Evolutionary conservation across 441 rosid genomes (phyloP).

Genomic region (Aquilaria agallochum): DNA sequence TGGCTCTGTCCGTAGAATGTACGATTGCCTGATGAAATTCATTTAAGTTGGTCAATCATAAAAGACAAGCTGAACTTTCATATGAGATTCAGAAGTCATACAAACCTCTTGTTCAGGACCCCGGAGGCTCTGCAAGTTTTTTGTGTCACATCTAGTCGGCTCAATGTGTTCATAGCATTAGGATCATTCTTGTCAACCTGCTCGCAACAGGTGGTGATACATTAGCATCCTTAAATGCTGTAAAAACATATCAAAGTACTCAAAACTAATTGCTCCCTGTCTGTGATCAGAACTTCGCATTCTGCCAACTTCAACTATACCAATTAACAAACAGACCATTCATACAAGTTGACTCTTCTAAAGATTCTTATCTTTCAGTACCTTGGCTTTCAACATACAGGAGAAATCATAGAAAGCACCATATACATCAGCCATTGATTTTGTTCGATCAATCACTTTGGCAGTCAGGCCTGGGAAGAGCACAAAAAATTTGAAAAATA

Average conservation of each 20-base stretch:
- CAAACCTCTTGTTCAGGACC: slow-evolving; percentile 50
- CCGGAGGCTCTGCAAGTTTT: slow-evolving; percentile 73
- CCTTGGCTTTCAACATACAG: slow-evolving; percentile 75
- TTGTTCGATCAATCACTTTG: slow-evolving; percentile 74
- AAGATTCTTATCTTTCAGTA: slow-evolving; percentile 12
- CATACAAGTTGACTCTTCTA: neutral
- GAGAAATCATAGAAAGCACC: slow-evolving; percentile 88
- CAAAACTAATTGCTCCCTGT: too few species aligned
- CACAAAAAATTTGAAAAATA: neutral
- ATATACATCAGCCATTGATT: slow-evolving; percentile 85
- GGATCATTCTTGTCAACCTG: slow-evolving; percentile 81
- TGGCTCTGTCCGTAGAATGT: slow-evolving; percentile 26
- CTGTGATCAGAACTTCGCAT: too few species aligned
- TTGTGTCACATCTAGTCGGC: slow-evolving; percentile 62
- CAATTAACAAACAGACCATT: neutral
- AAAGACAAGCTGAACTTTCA: neutral
- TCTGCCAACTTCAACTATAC: too few species aligned
- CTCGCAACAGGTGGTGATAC: neutral
- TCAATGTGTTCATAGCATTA: slow-evolving; percentile 54
- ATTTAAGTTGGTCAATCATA: slow-evolving; percentile 5
- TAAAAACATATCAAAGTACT: neutral
- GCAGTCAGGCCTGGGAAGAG: slow-evolving; percentile 81
- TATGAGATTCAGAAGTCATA: neutral
- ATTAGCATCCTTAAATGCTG: too few species aligned
- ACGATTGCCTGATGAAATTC: slow-evolving; percentile 50